Evolutionary conservation across 257 asterid genomes (phyloP), one percentile per base, ranked within the genome.

Genomic region (Gentiana straminea): DNA sequence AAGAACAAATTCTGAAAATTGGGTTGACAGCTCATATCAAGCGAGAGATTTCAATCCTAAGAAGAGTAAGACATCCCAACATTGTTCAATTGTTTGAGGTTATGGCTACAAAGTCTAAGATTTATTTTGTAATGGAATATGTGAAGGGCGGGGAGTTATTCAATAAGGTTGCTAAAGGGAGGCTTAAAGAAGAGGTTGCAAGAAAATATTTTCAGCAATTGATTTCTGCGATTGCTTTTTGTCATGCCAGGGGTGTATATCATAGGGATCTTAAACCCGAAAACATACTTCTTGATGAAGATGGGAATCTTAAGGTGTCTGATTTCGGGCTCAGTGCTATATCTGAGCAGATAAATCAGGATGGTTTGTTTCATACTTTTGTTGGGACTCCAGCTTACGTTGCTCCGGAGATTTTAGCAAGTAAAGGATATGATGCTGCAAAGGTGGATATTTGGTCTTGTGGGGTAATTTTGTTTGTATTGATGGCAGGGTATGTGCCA

Each of bases 311-410:
- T 11, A 90, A 90, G 57, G 98, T 90, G 3, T 90, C 98, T 0
- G 98, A 90, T 70, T 90, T 90, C 55, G 96, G 98, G 5, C 69
- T 90, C 38, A 84, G 95, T 61, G 89, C 96, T 2, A 84, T 90
- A 3, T 82, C 98, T 0, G 96, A 90, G 55, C 98, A 90, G 74
- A 89, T 89, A 13, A 86, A 84, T 72, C 94, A 82, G 68, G 95
- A 90, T 35, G 96, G 96, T 1, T 77, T 90, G 34, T 90, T 86
- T 15, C 98, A 90, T 51, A 90, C 98, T 8, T 84, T 86, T 54
- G 84, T 96, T 60, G 98, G 96, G 0, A 90, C 98, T 8, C 96
- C 96, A 9, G 98, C 98, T 3, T 90, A 90, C 57, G 98, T 90
- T 11, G 94, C 98, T 24, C 98, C 96, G 4, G 98, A 90, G 83